phyloP scores from a whole-genome alignment of 306 rosid genomes.

The Casuarina equisetifolia region DNA sequence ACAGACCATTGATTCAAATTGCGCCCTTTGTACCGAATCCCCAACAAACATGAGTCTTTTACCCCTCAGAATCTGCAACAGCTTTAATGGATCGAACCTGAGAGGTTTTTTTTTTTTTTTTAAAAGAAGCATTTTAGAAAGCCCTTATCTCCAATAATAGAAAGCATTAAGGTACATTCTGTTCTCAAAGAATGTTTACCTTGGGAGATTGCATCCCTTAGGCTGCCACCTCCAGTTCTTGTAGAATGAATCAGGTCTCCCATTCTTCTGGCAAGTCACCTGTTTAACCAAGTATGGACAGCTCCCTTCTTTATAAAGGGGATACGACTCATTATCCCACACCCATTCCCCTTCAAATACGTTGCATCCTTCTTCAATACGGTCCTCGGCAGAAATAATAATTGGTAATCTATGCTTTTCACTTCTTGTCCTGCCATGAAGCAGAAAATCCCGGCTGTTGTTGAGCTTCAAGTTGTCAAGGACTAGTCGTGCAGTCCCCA shows the following conservation, averaged over 20 bases:
- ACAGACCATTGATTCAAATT: slow-evolving; percentile 89
- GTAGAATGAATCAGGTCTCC: slow-evolving; percentile 80
- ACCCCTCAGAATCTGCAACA: slow-evolving; percentile 66
- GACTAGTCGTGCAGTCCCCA: slow-evolving; percentile 57
- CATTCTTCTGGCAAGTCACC: slow-evolving; percentile 81
- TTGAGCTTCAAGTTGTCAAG: slow-evolving; percentile 60
- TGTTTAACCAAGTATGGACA: slow-evolving; percentile 90
- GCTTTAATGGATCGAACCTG: slow-evolving; percentile 84
- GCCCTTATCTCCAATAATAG: neutral
- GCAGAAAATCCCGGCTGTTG: slow-evolving; percentile 38
- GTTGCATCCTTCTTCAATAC: slow-evolving; percentile 55
- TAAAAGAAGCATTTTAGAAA: neutral
- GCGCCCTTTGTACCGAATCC: slow-evolving; percentile 85
- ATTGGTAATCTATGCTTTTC: slow-evolving; percentile 36
- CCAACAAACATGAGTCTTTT: slow-evolving; percentile 88
- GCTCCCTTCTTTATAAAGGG: slow-evolving; percentile 67
- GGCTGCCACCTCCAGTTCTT: slow-evolving; percentile 97
- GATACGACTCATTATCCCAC: slow-evolving; percentile 81
- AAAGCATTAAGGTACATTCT: neutral
- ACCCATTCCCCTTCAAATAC: slow-evolving; percentile 83
- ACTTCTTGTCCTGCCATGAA: slow-evolving; percentile 32
- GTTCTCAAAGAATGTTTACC: slow-evolving; percentile 35
- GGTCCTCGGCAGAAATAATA: slow-evolving; percentile 52
- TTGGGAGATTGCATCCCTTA: slow-evolving; percentile 70
- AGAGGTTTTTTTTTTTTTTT: no score